Evolutionary conservation across 106 monocot genomes (phyloP), one percentile per base, ranked within the genome.

Genomic region (Acanthochlamys bracteata): DNA sequence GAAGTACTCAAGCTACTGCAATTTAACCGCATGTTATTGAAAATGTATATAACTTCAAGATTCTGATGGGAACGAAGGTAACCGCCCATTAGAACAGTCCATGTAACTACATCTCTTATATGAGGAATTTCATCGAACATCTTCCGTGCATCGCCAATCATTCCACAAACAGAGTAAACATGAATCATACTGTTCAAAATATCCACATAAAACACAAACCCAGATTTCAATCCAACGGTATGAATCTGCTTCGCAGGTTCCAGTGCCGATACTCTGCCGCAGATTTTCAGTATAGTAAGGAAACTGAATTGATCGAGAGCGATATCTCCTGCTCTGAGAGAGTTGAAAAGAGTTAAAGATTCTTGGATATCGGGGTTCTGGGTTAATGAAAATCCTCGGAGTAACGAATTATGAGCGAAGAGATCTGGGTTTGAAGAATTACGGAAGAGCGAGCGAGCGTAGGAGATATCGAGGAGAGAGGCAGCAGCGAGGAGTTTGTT

Each of bases 221-320:
- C 75, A 10, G 69, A 59, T n/a, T 23, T 52, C 1, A 73, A 7
- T 10, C 56, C 46, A 20, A 63, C 7, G 12, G 70, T 61, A 45
- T 82, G 86, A 23, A 82, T 23, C 39, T 75, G 74, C 7, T 20
- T 42, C 0, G 78, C 82, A 41, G 61, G 2, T 2, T 14, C 12
- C 20, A 64, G 26, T 51, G 62, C 67, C 10, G 42, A 47, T 7
- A 25, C 17, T 11, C 64, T 59, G 20, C 68, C 46, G 60, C 75
- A 82, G 60, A 67, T 11, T 68, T 82, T 86, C 33, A 86, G 58
- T 55, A 63, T 25, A 43, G 82, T 25, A 56, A 82, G 73, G 71
- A 79, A 79, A 13, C 82, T 68, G 86, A 86, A 86, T 24, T 64
- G 86, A 59, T 86, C 86, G 39, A 71, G 57, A 9, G 70, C 10